Conservation (phyloP, 192 early-diverging fungal species). For the Umbelopsis sp. region DNA sequence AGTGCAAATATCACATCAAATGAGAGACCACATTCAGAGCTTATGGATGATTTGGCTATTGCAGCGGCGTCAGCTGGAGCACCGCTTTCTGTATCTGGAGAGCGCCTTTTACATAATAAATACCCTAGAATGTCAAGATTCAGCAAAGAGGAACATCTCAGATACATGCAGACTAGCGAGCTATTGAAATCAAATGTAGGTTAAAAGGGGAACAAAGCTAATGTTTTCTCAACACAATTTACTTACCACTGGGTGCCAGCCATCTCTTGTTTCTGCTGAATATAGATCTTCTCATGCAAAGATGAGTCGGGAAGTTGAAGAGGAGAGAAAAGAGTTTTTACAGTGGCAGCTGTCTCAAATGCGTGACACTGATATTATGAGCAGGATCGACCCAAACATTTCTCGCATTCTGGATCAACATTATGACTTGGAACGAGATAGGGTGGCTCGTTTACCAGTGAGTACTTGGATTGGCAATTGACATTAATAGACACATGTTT, state of each 20-base stretch:
- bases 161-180: neutral
- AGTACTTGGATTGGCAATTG: neutral
- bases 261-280: neutral
- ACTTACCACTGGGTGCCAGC: neutral
- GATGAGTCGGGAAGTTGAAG: neutral
- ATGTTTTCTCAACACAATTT: neutral
- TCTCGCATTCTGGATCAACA: neutral
- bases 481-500: neutral
- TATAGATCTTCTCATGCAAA: neutral
- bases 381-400: neutral
- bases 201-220: neutral
- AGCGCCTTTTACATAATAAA: neutral
- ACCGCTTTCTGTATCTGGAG: neutral
- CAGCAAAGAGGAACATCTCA: neutral
- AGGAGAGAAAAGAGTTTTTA: neutral
- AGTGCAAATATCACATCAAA: neutral
- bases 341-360: neutral
- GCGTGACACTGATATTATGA: neutral
- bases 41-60: neutral
- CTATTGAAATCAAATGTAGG: constrained; percentile 8
- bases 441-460: neutral
- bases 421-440: neutral
- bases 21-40: neutral
- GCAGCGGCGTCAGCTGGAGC: neutral
- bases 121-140: neutral